These are phyloP conservation scores for Actinomucor elegans DNA, from an alignment of 371 early-diverging fungal species.

Conservation along the genomic window DNA sequence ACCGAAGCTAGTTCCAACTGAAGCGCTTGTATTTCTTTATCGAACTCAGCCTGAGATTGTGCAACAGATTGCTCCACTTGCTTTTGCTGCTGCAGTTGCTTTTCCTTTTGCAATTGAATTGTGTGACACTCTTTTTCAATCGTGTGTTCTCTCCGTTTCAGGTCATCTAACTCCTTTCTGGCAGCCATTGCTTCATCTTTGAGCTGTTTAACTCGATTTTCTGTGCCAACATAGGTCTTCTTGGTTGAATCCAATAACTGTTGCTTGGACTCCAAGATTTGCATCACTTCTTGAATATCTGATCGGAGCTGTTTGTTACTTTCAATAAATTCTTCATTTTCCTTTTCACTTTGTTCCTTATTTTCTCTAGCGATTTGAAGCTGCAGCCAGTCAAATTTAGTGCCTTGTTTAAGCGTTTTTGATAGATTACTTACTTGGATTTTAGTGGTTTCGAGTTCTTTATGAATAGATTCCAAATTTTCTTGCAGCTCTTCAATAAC, in stretches of 20 bases:
- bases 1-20: conserved; percentile 16
- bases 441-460: conserved; percentile 22
- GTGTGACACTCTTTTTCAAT: conserved; percentile 27
- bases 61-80: conserved; percentile 24
- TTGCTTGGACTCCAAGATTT: conserved; percentile 40
- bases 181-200: conserved; percentile 38
- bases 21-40: conserved; percentile 20
- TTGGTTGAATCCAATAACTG: conserved; percentile 37
- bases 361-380: conserved; percentile 25
- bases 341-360: conserved; percentile 26
- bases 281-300: conserved; percentile 44
- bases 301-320: conserved; percentile 35
- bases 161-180: conserved; percentile 41
- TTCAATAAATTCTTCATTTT: conserved; percentile 34
- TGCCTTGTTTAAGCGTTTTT: not conserved
- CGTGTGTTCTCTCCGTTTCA: conserved; percentile 26
- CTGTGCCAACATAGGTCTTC: conserved; percentile 19
- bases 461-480: conserved; percentile 17
- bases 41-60: conserved; percentile 21
- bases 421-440: conserved; percentile 11
- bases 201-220: conserved; percentile 34
- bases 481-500: conserved; percentile 24
- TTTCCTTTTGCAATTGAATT: conserved; percentile 22
- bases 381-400: conserved; percentile 8
- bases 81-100: conserved; percentile 21